Conservation (phyloP, 495 filamentous ascomycete genomes). For the Penicillium flavigenum region DNA sequence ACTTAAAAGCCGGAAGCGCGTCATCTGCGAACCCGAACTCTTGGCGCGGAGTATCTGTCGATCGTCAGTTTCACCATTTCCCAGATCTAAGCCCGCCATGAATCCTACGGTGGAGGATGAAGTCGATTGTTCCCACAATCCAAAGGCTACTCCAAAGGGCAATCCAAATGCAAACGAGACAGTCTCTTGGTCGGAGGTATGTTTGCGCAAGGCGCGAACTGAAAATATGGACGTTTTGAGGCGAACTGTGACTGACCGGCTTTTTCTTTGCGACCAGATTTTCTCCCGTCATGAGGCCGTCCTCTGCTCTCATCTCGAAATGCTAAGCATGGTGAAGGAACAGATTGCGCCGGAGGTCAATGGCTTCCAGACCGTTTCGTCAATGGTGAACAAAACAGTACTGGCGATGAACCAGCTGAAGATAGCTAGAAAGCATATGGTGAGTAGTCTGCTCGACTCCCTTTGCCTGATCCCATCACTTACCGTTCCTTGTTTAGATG, state of each 20-base stretch:
- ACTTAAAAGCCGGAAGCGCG: conserved; percentile 11
- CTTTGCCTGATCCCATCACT: neutral
- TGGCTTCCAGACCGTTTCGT: conserved; percentile 27
- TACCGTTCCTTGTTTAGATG: conserved; percentile 15
- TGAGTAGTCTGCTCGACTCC: conserved; percentile 19
- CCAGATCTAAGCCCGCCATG: conserved; percentile 10
- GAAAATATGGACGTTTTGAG: neutral
- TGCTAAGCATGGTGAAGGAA: conserved; percentile 32
- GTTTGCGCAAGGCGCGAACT: conserved; percentile 11
- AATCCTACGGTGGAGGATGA: neutral
- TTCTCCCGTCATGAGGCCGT: conserved; percentile 38
- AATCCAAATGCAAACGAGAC: conserved; percentile 4
- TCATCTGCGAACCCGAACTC: conserved; percentile 10
- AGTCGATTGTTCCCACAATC: neutral
- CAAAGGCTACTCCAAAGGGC: neutral
- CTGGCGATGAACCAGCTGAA: conserved; percentile 38
- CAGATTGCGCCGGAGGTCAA: conserved; percentile 26
- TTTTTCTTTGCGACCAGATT: conserved; percentile 20
- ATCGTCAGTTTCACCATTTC: conserved; percentile 19
- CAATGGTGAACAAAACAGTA: conserved; percentile 42
- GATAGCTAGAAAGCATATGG: conserved; percentile 35
- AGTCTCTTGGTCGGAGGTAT: conserved; percentile 28
- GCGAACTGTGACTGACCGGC: conserved; percentile 2
- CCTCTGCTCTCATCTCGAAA: conserved; percentile 36
- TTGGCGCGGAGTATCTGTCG: conserved; percentile 31